Percentiles rank a stretch among this genome's conserved stretches.
Evolutionary conservation across 2,329 filamentous ascomycete genomes (phyloP).

Genomic region (Alternaria ventricosa): DNA sequence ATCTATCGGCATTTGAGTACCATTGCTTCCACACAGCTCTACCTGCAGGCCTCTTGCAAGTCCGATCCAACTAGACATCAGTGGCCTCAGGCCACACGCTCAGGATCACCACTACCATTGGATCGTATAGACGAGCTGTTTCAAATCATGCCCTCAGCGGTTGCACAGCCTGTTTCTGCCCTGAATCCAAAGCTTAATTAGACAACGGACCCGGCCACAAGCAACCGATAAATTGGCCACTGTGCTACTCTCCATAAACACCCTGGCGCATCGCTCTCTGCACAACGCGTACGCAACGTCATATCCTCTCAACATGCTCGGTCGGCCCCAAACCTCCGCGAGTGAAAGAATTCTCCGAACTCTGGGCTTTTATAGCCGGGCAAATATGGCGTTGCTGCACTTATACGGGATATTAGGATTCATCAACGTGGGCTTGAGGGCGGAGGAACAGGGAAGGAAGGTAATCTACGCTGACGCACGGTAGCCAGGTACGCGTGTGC

Average conservation of each 20-base stretch:
- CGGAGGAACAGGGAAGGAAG: background rate
- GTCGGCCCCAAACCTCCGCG: background rate
- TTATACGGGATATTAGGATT: constrained; percentile 11
- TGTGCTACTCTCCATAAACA: background rate
- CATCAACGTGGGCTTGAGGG: constrained; percentile 10
- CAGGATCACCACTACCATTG: background rate
- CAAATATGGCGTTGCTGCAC: background rate
- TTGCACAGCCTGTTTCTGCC: background rate
- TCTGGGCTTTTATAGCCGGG: background rate
- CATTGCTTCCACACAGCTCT: background rate
- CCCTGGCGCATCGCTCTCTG: background rate
- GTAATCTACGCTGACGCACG: background rate
- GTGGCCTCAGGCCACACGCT: background rate
- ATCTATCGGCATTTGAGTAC: background rate
- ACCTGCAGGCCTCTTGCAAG: background rate
- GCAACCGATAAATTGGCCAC: constrained; percentile 2
- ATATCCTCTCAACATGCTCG: background rate
- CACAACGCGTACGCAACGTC: background rate
- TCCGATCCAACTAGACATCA: background rate
- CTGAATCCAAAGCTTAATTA: background rate
- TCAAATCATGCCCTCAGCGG: background rate
- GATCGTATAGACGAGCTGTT: background rate
- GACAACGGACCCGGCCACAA: background rate
- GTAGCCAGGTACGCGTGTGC: background rate
- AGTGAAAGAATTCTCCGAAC: background rate